Evolutionary conservation across 768 basidiomycete genomes (phyloP), one percentile per base, ranked within the genome.

Genomic region (Suillus decipiens): DNA sequence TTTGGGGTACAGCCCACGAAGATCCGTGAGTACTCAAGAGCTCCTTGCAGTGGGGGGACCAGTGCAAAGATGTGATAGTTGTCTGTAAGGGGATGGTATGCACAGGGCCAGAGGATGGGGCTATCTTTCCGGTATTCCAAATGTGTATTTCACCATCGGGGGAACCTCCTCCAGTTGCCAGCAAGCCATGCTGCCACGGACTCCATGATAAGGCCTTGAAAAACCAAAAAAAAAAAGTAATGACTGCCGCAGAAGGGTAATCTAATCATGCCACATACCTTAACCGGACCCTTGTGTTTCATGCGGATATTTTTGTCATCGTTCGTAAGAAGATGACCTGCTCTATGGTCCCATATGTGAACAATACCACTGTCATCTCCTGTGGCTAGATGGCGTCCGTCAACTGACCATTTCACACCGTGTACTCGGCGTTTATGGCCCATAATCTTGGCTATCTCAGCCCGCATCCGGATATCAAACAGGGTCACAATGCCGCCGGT

Each of bases 11-110:
- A 11, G 64, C 64, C 74, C 76, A 75, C 36, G 64, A 70, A 57
- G 72, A 72, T 62, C 77, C 92, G 68, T 95, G 92, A 2, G 92
- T 91, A 48, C 86, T 91, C n/a, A 96, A 75, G 41, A 97, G 75
- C 69, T 96, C 95, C 67, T 92, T 93, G 69, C 88, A 87, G 65
- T 93, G 89, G 5, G 88, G 85, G 17, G 92, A 91, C 79, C 85
- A 90, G 65, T 83, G 80, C 60, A 87, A 79, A 19, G 83, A 87
- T 56, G 85, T 87, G 59, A 88, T 80, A 71, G 83, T 85, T 15
- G 85, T 82, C 59, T 77, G 73, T 22, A 78, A 71, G 42, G 69
- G 57, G 60, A 83, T 72, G 39, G 83, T 82, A 60, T 80, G 78
- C 19, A 82, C 72, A 4, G 87, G 84, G 45, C 82, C 79, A 12